Evolutionary conservation across 1,139 yeast genomes (phyloP).

Genomic region (Yamadazyma friedrichii): DNA sequence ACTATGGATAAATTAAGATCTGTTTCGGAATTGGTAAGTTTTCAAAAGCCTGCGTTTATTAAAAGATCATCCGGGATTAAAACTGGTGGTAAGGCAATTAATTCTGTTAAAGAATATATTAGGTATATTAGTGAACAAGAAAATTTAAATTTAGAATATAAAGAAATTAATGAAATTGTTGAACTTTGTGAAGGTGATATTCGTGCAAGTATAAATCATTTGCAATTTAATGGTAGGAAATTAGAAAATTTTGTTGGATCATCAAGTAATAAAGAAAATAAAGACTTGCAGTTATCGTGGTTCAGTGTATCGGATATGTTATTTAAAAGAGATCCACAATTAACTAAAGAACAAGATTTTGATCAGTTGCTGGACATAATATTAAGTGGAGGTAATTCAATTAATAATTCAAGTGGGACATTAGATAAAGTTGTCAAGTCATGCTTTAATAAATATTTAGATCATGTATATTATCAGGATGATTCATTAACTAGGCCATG

Average conservation of each 20-base stretch:
- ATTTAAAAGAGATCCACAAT: conserved; percentile 50
- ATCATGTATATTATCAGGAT: conserved; percentile 57
- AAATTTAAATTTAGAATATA: conserved; percentile 31
- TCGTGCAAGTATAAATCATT: conserved; percentile 77
- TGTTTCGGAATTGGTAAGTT: conserved; percentile 66
- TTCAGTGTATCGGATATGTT: conserved; percentile 53
- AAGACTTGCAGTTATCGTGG: conserved; percentile 63
- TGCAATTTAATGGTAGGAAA: conserved; percentile 61
- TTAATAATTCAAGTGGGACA: conserved; percentile 43
- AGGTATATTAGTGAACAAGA: conserved; percentile 33
- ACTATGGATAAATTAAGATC: conserved; percentile 73
- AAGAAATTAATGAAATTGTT: conserved; percentile 51
- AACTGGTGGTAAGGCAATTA: conserved; percentile 35
- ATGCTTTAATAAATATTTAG: conserved; percentile 65
- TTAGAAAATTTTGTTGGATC: conserved; percentile 11
- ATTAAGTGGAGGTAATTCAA: conserved; percentile 41
- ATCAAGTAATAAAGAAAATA: conserved; percentile 18
- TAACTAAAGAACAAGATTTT: conserved; percentile 49
- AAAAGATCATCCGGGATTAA: conserved; percentile 35
- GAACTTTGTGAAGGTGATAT: conserved; percentile 80
- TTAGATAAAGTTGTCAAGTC: conserved; percentile 70
- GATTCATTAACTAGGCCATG: conserved; percentile 62
- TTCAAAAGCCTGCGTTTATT: conserved; percentile 55
- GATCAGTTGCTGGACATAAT: conserved; percentile 32
- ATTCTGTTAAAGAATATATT: conserved; percentile 41